A percentile compares a stretch with the other conserved stretches of the same genome.
Conservation (phyloP, 768 basidiomycete genomes). For the Polyporus arcularius region DNA sequence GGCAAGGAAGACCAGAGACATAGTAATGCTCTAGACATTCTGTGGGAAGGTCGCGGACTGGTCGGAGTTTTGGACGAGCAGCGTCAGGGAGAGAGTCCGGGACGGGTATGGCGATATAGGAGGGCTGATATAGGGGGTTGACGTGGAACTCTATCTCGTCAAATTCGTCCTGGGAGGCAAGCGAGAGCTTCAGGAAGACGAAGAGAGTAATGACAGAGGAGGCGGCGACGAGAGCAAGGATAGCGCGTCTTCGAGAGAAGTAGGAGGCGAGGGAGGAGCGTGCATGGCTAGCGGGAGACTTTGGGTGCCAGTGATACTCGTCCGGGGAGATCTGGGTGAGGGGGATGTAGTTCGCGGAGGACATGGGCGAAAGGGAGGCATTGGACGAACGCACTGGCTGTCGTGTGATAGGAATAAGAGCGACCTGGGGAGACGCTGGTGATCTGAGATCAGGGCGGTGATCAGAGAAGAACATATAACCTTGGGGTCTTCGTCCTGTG, state of each 20-base stretch:
- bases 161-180: conserved; percentile 5
- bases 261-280: neutral
- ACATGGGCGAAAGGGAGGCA: conserved; percentile 1
- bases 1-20: conserved; percentile 19
- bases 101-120: conserved; percentile 26
- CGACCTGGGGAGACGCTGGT: neutral
- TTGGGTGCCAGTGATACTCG: conserved; percentile 7
- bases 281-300: neutral
- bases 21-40: conserved; percentile 28
- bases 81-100: conserved; percentile 7
- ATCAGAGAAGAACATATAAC: neutral
- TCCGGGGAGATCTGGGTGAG: conserved; percentile 20
- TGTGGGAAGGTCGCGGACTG: conserved; percentile 21
- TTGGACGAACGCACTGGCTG: conserved; percentile 17
- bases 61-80: conserved; percentile 15
- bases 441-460: conserved; percentile 1
- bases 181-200: conserved; percentile 16
- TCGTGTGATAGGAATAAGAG: conserved; percentile 13
- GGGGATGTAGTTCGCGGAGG: conserved; percentile 22
- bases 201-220: conserved; percentile 18
- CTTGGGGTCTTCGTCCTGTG: neutral
- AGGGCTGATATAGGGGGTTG: conserved; percentile 16
- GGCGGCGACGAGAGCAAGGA: conserved; percentile 18
- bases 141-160: conserved; percentile 6
- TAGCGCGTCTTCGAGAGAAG: conserved; percentile 15